These are phyloP conservation scores for Rubroboletus satanas DNA, from an alignment of 768 basidiomycete species.

Conservation along the genomic window DNA sequence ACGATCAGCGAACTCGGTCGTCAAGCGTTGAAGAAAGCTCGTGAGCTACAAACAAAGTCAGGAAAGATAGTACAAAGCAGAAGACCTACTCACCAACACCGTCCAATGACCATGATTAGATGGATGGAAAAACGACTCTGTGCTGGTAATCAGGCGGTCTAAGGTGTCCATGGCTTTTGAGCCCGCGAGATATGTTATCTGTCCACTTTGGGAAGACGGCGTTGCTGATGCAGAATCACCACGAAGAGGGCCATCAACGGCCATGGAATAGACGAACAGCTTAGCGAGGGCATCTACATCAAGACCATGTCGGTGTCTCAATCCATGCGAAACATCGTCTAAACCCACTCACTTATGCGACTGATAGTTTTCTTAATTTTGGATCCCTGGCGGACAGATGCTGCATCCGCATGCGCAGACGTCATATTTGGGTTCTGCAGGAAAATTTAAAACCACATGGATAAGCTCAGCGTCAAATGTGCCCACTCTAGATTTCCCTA, in stretches of 20 bases:
- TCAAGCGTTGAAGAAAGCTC: slow-evolving; percentile 76
- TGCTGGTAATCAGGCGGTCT: slow-evolving; percentile 84
- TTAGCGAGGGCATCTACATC: slow-evolving; percentile 70
- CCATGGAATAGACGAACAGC: slow-evolving; percentile 85
- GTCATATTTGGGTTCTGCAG: slow-evolving; percentile 60
- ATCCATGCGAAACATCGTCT: neutral
- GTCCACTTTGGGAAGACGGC: slow-evolving; percentile 54
- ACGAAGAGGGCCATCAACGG: slow-evolving; percentile 68
- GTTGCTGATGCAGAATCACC: slow-evolving; percentile 50
- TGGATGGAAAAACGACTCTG: slow-evolving; percentile 94
- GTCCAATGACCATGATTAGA: slow-evolving; percentile 90
- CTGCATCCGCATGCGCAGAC: slow-evolving; percentile 63
- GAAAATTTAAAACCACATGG: neutral
- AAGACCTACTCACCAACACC: slow-evolving; percentile 18
- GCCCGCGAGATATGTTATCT: slow-evolving; percentile 67
- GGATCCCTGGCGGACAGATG: slow-evolving; percentile 51
- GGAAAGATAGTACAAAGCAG: neutral
- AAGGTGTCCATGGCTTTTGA: slow-evolving; percentile 86
- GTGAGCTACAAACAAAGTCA: slow-evolving; percentile 48
- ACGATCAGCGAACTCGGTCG: slow-evolving; percentile 75
- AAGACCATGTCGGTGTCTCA: neutral
- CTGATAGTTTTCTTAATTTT: slow-evolving; percentile 70
- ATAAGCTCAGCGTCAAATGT: neutral
- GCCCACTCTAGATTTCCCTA: slow-evolving; percentile 62
- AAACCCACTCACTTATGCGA: slow-evolving; percentile 45